Evolutionary conservation across 352 stramenopile genomes (phyloP).

Genomic region (Pseudoperonospora humuli): DNA sequence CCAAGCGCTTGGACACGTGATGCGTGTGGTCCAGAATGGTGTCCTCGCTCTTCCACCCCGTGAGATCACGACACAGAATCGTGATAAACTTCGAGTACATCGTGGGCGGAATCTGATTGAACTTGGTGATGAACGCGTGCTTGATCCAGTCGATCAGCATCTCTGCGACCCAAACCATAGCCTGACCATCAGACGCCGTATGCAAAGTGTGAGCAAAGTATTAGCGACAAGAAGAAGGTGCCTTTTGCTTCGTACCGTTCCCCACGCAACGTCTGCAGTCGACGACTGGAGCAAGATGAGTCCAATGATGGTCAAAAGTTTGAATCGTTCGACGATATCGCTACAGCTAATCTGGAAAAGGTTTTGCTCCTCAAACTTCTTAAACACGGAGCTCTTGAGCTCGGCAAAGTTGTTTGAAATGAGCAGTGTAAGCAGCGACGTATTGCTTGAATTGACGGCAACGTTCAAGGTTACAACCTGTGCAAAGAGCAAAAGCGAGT

Average conservation of each 20-base stretch:
- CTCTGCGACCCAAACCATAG: slow-evolving; percentile 89
- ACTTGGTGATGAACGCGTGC: slow-evolving; percentile 99
- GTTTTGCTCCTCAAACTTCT: slow-evolving; percentile 94
- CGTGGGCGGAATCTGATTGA: slow-evolving; percentile 92
- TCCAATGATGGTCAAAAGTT: slow-evolving; percentile 92
- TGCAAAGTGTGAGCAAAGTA: neutral
- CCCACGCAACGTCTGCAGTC: slow-evolving; percentile 59
- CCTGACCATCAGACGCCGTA: slow-evolving; percentile 16
- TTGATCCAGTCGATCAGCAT: slow-evolving; percentile 98
- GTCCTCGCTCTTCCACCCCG: slow-evolving; percentile 88
- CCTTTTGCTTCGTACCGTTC: slow-evolving; percentile 35
- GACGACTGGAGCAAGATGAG: slow-evolving; percentile 92
- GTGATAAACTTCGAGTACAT: slow-evolving; percentile 95
- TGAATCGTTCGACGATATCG: slow-evolving; percentile 97
- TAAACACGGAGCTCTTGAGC: slow-evolving; percentile 97
- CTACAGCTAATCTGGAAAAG: slow-evolving; percentile 97
- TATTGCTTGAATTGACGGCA: slow-evolving; percentile 93
- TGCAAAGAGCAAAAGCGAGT: slow-evolving; percentile 93
- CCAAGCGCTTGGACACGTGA: slow-evolving; percentile 89
- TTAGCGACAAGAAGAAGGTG: neutral
- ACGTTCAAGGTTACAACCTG: slow-evolving; percentile 97
- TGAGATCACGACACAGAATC: slow-evolving; percentile 91
- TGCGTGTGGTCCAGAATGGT: slow-evolving; percentile 92
- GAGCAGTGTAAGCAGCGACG: slow-evolving; percentile 91
- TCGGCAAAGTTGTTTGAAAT: slow-evolving; percentile 99